Percentiles rank a stretch among this genome's conserved stretches.
Conservation (phyloP, 345 rosid species). For the Salix suchowensis region DNA sequence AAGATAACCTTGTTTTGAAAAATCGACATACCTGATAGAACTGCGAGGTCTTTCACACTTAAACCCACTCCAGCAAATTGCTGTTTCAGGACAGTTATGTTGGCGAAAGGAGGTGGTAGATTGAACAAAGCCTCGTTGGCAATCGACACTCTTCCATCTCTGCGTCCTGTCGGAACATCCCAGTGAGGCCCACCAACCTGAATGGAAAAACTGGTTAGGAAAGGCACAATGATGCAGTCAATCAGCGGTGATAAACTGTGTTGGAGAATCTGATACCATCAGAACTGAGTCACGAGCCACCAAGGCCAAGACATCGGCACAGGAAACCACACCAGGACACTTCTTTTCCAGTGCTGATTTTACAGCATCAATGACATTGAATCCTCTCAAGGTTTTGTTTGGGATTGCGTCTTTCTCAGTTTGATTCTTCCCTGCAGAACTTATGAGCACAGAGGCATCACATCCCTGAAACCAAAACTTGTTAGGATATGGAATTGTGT, state of each 20-base stretch:
- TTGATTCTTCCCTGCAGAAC: conserved; percentile 24
- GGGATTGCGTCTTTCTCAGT: conserved; percentile 44
- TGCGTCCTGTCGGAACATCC: conserved; percentile 54
- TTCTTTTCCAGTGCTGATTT: conserved; percentile 32
- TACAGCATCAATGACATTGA: conserved; percentile 42
- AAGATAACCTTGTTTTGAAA: background rate
- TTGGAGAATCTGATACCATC: conserved; percentile 15
- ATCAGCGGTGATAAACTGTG: no score
- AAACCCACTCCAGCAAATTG: conserved; percentile 41
- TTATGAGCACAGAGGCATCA: conserved; percentile 49
- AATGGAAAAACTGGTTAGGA: background rate
- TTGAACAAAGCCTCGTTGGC: conserved; percentile 18
- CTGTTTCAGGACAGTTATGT: conserved; percentile 27
- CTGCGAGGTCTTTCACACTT: conserved; percentile 45
- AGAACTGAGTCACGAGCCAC: conserved; percentile 37
- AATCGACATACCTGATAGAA: conserved; percentile 38
- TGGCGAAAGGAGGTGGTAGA: conserved; percentile 41
- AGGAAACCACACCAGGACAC: conserved; percentile 38
- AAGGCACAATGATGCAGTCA: background rate
- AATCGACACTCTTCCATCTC: conserved; percentile 55
- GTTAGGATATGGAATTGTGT: background rate
- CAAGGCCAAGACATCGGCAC: conserved; percentile 30
- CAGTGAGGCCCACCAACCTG: conserved; percentile 59
- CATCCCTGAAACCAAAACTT: conserved; percentile 36
- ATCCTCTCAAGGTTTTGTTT: conserved; percentile 44